phyloP scores from a whole-genome alignment of 371 early-diverging fungal genomes.

The Lichtheimia ornata region DNA sequence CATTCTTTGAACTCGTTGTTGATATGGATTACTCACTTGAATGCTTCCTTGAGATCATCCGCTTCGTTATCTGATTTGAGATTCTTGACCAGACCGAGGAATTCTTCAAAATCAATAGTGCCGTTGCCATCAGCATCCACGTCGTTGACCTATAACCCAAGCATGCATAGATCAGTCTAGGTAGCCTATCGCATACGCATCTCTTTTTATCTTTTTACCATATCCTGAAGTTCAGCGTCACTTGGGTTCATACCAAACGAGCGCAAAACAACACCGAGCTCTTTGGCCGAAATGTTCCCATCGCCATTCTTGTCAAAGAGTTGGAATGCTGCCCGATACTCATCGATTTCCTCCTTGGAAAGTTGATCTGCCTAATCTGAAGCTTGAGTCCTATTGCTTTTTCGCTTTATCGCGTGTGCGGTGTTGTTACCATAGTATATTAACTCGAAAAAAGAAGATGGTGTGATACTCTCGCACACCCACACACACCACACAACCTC shows the following conservation, averaged over 20 bases:
- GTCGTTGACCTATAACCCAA: constrained; percentile 66
- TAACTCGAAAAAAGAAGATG: neutral
- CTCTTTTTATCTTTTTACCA: constrained; percentile 34
- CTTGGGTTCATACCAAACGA: constrained; percentile 70
- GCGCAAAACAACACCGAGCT: constrained; percentile 43
- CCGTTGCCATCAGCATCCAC: constrained; percentile 94
- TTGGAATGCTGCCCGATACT: constrained; percentile 48
- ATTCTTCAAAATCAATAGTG: constrained; percentile 90
- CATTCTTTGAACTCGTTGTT: too few species aligned
- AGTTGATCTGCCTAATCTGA: constrained; percentile 46
- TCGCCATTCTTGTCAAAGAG: constrained; percentile 53
- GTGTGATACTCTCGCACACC: too few species aligned
- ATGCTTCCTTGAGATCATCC: constrained; percentile 46
- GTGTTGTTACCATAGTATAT: constrained; percentile 1
- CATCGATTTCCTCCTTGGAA: constrained; percentile 47
- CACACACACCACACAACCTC: too few species aligned
- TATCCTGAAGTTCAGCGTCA: constrained; percentile 77
- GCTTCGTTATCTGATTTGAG: constrained; percentile 37
- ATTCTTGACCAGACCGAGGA: constrained; percentile 85
- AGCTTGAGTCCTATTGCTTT: too few species aligned
- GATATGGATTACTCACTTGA: constrained; percentile 29
- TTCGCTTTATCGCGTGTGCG: neutral
- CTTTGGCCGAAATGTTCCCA: constrained; percentile 43
- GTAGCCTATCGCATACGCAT: neutral
- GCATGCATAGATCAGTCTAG: neutral